These are phyloP conservation scores for Mycothermus thermophilus DNA, from an alignment of 495 filamentous ascomycete species.

Conservation along the genomic window DNA sequence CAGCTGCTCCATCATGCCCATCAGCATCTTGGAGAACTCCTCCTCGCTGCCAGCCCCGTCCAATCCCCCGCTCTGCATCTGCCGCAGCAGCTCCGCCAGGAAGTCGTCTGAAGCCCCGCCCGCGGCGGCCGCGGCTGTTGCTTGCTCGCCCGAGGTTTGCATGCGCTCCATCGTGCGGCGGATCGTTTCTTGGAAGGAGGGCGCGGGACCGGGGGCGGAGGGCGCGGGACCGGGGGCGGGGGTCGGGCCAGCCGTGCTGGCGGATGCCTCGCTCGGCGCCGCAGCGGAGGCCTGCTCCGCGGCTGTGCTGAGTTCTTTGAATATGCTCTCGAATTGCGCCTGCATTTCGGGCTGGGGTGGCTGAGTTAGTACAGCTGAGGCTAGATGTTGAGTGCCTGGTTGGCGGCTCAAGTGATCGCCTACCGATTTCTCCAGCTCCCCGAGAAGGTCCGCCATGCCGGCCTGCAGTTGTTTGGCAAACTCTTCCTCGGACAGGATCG, in stretches of 20 bases:
- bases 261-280: too few species aligned
- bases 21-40: conserved; percentile 80
- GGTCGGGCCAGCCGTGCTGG: too few species aligned
- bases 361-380: too few species aligned
- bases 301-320: conserved; percentile 56
- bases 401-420: conserved; percentile 3
- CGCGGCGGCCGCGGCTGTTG: conserved; percentile 60
- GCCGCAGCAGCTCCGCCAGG: conserved; percentile 71
- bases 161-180: conserved; percentile 85
- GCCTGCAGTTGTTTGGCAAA: conserved; percentile 74
- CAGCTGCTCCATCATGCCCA: conserved; percentile 97
- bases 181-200: conserved; percentile 82
- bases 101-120: conserved; percentile 65
- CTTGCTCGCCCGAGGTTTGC: conserved; percentile 70
- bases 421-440: conserved; percentile 50
- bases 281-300: too few species aligned
- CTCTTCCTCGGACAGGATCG: conserved; percentile 45
- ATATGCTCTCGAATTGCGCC: conserved; percentile 72
- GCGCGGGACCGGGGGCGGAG: conserved; percentile 26
- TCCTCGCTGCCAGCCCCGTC: conserved; percentile 59
- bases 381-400: not conserved
- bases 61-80: conserved; percentile 47
- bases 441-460: conserved; percentile 74
- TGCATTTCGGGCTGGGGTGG: conserved; percentile 54
- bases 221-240: too few species aligned